A percentile compares a stretch with the other conserved stretches of the same genome.
Evolutionary conservation across 202 grass and related monocot species (phyloP).

Genomic region (Tripidium arundinaceum): DNA sequence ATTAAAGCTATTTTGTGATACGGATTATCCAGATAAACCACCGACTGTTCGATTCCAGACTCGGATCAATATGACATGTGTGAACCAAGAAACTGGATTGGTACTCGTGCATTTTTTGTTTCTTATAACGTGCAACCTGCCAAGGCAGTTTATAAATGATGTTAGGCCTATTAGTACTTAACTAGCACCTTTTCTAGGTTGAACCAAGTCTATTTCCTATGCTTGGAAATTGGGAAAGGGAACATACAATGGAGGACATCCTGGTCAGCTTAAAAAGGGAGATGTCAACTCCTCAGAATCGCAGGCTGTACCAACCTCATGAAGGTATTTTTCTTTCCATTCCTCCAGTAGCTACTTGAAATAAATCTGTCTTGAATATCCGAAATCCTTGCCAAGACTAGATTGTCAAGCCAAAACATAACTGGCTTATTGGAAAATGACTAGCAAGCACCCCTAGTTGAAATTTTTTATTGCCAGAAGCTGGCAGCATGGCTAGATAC

Average conservation of each 20-base stretch:
- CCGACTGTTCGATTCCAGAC: slow-evolving; percentile 67
- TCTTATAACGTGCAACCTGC: not conserved
- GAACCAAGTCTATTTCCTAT: slow-evolving; percentile 72
- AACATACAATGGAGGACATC: slow-evolving; percentile 87
- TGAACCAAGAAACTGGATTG: slow-evolving; percentile 72
- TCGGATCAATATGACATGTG: slow-evolving; percentile 68
- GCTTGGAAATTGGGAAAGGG: slow-evolving; percentile 83
- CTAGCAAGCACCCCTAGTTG: not conserved
- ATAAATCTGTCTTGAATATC: not conserved
- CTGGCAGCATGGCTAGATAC: not conserved
- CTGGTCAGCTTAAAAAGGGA: slow-evolving; percentile 73
- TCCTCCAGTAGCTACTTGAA: slow-evolving; percentile 11
- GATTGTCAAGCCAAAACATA: not conserved
- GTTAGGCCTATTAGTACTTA: slow-evolving; percentile 25
- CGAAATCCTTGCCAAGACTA: not conserved
- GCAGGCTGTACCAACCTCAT: slow-evolving; percentile 68
- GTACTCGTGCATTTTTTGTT: slow-evolving; percentile 32
- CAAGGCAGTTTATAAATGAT: slow-evolving; percentile 22
- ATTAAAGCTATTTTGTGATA: slow-evolving; percentile 71
- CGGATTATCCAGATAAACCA: slow-evolving; percentile 72
- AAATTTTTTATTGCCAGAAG: not conserved
- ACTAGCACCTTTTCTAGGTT: slow-evolving; percentile 51
- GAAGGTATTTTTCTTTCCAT: slow-evolving; percentile 53
- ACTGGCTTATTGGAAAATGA: not conserved
- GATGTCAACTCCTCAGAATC: slow-evolving; percentile 81